Base-by-base conservation (phyloP, 2,329 filamentous ascomycete species). In the Clonostachys solani region DNA sequence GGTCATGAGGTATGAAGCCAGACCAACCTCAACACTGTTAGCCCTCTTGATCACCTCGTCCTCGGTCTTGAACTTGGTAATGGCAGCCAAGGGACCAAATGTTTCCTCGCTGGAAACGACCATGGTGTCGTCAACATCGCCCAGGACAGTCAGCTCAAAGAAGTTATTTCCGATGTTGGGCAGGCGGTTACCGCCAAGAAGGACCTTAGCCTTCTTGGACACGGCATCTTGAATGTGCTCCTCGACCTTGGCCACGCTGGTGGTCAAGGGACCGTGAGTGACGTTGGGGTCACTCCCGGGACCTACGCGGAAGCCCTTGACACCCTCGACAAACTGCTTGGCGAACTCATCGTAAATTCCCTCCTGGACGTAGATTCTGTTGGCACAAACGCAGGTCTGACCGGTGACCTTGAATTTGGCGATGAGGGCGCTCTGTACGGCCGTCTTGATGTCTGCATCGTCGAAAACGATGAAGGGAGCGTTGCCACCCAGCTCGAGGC, bases 401-500 rank as follows among this genome's bases (percentile, higher is more conserved):
- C 84, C 83, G n/a, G 69, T 62, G 55, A 56, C 56, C 44, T 56
- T 55, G 54, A 59, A 65, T 49, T 64, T 64, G 50, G 55, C 55
- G 34, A 79, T 61, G 3, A 79, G 73, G 49, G 78, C 80, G 46
- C 74, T 73, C 36, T 68, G 64, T 0, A 80, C 83, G 3, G 84
- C 83, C 23, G 73, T 74, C 19, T 83, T 71, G 38, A 87, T 55
- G 52, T 88, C 75, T 17, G 84, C 84, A 59, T 88, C 84, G 35
- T 84, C 78, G 46, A 84, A 73, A 3, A 88, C 76, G 47, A 89
- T 78, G 3, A 82, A 77, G 7, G 77, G 78, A 1, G 82, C 81
- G 60, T 89, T 89, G 4, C 86, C 86, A 1, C 86, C 86, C 1
- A 89, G 72, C 60, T 89, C 86, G 63, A 89, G 72, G 4, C 86